These are phyloP conservation scores for Gloeophyllum trabeum DNA, from an alignment of 768 basidiomycete genomes.

Conservation along the genomic window DNA sequence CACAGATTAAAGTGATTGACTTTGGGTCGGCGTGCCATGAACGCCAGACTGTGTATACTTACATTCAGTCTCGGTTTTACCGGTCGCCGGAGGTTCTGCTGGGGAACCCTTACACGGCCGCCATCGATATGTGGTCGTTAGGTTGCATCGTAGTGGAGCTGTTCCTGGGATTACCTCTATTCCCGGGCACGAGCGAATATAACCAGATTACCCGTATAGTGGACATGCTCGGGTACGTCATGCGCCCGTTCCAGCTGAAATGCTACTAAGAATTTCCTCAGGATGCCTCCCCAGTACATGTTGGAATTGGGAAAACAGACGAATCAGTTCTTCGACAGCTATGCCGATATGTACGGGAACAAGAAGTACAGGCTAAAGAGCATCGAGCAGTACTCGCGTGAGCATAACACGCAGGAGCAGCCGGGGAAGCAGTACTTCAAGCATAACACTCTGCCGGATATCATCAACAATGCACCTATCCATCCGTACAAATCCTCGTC, in stretches of 20 bases:
- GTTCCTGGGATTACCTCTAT: constrained; percentile 90
- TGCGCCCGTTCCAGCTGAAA: background rate
- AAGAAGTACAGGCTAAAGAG: constrained; percentile 84
- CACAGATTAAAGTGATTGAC: constrained; percentile 98
- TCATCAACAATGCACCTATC: constrained; percentile 94
- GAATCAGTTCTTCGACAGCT: constrained; percentile 83
- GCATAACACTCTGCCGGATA: constrained; percentile 85
- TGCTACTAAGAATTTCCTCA: constrained; percentile 18
- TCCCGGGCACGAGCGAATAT: constrained; percentile 98
- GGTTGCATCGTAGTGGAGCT: constrained; percentile 98
- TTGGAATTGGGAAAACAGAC: constrained; percentile 95
- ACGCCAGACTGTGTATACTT: constrained; percentile 98
- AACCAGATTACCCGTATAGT: constrained; percentile 96
- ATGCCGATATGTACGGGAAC: constrained; percentile 61
- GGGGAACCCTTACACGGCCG: constrained; percentile 86
- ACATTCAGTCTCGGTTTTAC: constrained; percentile 98
- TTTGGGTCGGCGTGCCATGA: constrained; percentile 99
- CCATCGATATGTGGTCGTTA: constrained; percentile 99
- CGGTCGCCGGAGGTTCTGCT: constrained; percentile 95
- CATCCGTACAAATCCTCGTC: constrained; percentile 66
- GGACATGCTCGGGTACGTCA: constrained; percentile 96
- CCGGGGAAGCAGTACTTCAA: constrained; percentile 99
- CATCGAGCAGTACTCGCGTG: constrained; percentile 90
- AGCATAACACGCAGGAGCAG: constrained; percentile 93
- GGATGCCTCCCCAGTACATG: constrained; percentile 86